Conservation (phyloP, 768 basidiomycete genomes). For the Tylopilus felleus region DNA sequence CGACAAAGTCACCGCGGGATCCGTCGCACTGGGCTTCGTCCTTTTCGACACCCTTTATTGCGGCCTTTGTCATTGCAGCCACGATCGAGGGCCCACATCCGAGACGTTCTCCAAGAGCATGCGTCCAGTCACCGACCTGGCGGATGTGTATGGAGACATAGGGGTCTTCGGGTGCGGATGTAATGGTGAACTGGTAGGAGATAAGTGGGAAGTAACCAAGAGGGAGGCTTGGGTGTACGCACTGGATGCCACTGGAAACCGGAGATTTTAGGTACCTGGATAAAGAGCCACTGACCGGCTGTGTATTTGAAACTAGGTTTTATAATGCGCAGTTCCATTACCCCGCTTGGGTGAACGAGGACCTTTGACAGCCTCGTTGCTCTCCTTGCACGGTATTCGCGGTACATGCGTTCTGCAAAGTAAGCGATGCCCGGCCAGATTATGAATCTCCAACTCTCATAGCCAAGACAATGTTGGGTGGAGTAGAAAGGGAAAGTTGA, state of each 20-base stretch:
- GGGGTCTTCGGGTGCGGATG: slow-evolving; percentile 91
- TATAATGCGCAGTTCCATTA: slow-evolving; percentile 90
- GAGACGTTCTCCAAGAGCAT: slow-evolving; percentile 78
- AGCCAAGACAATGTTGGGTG: slow-evolving; percentile 85
- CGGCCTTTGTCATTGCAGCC: slow-evolving; percentile 71
- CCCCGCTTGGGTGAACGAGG: slow-evolving; percentile 85
- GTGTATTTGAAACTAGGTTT: slow-evolving; percentile 93
- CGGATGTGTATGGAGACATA: slow-evolving; percentile 91
- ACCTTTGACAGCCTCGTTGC: slow-evolving; percentile 81
- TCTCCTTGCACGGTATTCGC: slow-evolving; percentile 77
- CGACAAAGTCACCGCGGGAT: slow-evolving; percentile 76
- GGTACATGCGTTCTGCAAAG: slow-evolving; percentile 80
- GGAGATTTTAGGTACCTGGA: slow-evolving; percentile 86
- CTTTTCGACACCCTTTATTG: slow-evolving; percentile 74
- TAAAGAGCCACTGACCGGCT: slow-evolving; percentile 88
- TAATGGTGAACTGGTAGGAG: slow-evolving; percentile 76
- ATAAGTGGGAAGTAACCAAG: not conserved
- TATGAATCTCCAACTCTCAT: slow-evolving; percentile 85
- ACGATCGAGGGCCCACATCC: slow-evolving; percentile 78
- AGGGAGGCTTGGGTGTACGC: slow-evolving; percentile 29
- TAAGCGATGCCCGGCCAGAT: slow-evolving; percentile 93
- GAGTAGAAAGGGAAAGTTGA: slow-evolving; percentile 82
- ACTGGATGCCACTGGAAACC: slow-evolving; percentile 94
- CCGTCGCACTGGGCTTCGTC: slow-evolving; percentile 41
- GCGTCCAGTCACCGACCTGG: slow-evolving; percentile 89